Evolutionary conservation across 1,139 yeast species (phyloP).

Genomic region (Pichia inconspicua): DNA sequence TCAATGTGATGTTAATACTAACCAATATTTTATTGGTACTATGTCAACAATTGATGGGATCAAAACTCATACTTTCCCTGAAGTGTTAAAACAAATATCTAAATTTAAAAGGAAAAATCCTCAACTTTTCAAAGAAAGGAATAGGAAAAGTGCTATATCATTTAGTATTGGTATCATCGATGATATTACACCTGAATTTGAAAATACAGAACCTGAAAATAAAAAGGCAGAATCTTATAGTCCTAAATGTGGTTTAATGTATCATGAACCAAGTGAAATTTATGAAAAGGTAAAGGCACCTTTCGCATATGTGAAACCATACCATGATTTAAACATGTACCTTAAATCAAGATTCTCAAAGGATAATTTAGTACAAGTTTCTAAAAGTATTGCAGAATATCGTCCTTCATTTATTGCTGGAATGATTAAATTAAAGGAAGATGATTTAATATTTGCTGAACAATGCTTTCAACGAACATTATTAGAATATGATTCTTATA

Average conservation of each 20-base stretch:
- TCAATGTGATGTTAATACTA: conserved; percentile 43
- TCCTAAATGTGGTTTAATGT: conserved; percentile 31
- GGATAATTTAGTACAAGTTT: conserved; percentile 61
- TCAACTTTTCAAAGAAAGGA: conserved; percentile 34
- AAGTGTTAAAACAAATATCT: conserved; percentile 44
- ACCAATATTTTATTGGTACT: conserved; percentile 54
- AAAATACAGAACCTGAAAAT: not conserved
- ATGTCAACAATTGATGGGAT: conserved; percentile 27
- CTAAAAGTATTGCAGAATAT: conserved; percentile 81
- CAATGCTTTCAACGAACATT: conserved; percentile 91
- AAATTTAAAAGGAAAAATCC: conserved; percentile 37
- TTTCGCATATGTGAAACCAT: conserved; percentile 85
- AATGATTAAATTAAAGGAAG: conserved; percentile 79
- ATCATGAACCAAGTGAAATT: conserved; percentile 69
- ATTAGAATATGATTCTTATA: conserved; percentile 79
- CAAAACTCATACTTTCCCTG: conserved; percentile 41
- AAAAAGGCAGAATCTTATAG: not conserved
- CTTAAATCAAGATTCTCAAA: conserved; percentile 63
- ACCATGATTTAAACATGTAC: conserved; percentile 72
- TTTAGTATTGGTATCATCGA: conserved; percentile 46
- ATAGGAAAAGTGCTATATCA: conserved; percentile 40
- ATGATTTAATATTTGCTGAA: conserved; percentile 90
- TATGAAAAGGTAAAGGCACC: conserved; percentile 70
- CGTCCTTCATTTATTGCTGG: conserved; percentile 91
- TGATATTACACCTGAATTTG: conserved; percentile 22